Percentiles rank a stretch among this genome's conserved stretches.
Conservation (phyloP, 768 basidiomycete genomes). For the Butyriboletus loyo region DNA sequence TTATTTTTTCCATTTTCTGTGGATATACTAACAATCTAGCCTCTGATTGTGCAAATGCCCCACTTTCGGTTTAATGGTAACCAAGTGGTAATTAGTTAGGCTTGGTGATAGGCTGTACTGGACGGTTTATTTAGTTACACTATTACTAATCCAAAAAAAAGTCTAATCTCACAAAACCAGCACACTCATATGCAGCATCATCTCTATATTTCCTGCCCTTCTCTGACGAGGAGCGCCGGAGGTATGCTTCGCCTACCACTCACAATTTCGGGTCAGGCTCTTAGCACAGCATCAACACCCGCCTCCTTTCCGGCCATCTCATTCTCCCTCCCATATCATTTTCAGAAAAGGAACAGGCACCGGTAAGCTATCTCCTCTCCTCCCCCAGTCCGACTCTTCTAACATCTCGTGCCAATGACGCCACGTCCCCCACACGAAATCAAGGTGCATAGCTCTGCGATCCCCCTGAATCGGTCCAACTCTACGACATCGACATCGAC, state of each 20-base stretch:
- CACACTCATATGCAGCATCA: constrained; percentile 22
- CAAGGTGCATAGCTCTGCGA: constrained; percentile 26
- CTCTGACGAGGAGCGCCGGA: constrained; percentile 26
- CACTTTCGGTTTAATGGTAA: no score
- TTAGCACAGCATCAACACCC: constrained; percentile 17
- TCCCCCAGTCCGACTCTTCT: background rate
- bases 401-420: background rate
- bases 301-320: constrained; percentile 20
- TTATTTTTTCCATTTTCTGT: no score
- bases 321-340: constrained; percentile 17
- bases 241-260: background rate
- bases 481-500: constrained; percentile 27
- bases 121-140: no score
- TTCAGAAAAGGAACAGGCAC: constrained; percentile 18
- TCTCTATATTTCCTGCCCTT: constrained; percentile 24
- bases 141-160: no score
- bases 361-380: constrained; percentile 12
- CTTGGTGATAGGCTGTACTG: no score
- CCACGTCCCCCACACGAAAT: background rate
- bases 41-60: no score
- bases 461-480: constrained; percentile 15
- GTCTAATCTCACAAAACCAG: no score
- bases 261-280: background rate
- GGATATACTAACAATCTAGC: no score
- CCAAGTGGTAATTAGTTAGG: no score